Evolutionary conservation across 2,329 filamentous ascomycete genomes (phyloP), one percentile per base, ranked within the genome.

Genomic region (Venturia effusa): DNA sequence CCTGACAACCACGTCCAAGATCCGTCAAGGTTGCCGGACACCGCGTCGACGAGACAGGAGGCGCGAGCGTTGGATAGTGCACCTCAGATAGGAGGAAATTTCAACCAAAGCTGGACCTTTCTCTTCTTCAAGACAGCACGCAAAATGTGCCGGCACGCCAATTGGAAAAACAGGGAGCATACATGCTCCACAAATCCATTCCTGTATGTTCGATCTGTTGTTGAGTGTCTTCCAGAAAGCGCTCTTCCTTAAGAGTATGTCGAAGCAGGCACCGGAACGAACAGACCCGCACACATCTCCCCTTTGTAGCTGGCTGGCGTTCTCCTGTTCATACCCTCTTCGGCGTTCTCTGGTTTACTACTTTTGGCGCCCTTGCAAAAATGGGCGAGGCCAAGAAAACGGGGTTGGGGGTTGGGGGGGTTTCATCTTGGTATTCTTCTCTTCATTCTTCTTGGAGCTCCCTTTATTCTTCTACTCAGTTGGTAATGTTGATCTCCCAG

Each of bases 311-410:
- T 57, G 30, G 24, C 17, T 57, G 51, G 51, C 51, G 51, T 57
- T 51, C 17, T 57, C 51, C 34, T 57, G 51, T 34, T 57, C 51
- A 57, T 57, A 57, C 51, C 51, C 51, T 57, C 51, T 57, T 34
- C 34, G 51, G 51, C 51, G 51, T 34, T 15, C 30, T 57, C 22
- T 24, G 45, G 22, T 51, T 51, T 24, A 27, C 34, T 34, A 17
- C 30, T 34, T 34, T 57, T 57, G 51, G 51, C 27, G 15, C 13
- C 30, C 15, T 34, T 34, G 1, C 30, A 57, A 57, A 57, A 57
- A 22, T n/a, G 30, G 51, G 27, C 17, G 24, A 57, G 6, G 34
- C 51, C 27, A 34, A 8, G 30, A 57, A 57, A 34, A 57, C 22
- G 51, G 51, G 45, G 22, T 24, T 30, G 22, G 48, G 48, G 15